Base-by-base conservation (phyloP, 805 yeast species). In the Scheffersomyces lignosus region DNA sequence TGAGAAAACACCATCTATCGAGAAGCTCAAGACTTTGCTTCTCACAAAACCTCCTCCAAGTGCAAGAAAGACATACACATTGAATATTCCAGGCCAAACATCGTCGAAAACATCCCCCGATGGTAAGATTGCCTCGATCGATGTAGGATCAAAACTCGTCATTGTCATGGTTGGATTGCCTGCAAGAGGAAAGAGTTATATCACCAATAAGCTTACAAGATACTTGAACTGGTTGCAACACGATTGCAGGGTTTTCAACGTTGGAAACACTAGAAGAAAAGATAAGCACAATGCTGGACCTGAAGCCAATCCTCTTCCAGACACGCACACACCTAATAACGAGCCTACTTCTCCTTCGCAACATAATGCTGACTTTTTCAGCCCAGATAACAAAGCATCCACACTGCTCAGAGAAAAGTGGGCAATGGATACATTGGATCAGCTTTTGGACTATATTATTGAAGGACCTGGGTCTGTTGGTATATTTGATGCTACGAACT, bases 101-200 rank as follows among this genome's bases (percentile, higher is more conserved):
- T 77, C 84, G 33, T 81, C 90, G 1, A 80, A 85, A 43, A 77
- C 77, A 3, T 79, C 89, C 0, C 93, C 95, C 0, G 91, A 87
- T 56, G 87, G 87, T 3, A 66, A 70, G 22, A 78, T 79, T 23
- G 78, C 80, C 1, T 68, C 75, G 16, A 71, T 50, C 47, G 96
- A 88, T 53, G 81, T 85, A 4, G 91, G 88, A 1, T 79, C 89
- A 10, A 85, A 88, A 54, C 72, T 91, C 36, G 95, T 91, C 12
- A 87, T 91, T 41, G 95, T 93, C 14, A 91, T 91, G 98, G 96
- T 91, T 12, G 99, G 99, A 0, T 63, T 84, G 23, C 98, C 98
- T 0, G 97, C 97, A 0, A 71, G 97, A 37, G 99, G 99, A 3
- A 91, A 91, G 60, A 85, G 95, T 1, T 93, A 90, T 58, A 80